These are phyloP conservation scores for Zymoseptoria crescenta DNA, from an alignment of 2,329 filamentous ascomycete genomes.

Conservation along the genomic window DNA sequence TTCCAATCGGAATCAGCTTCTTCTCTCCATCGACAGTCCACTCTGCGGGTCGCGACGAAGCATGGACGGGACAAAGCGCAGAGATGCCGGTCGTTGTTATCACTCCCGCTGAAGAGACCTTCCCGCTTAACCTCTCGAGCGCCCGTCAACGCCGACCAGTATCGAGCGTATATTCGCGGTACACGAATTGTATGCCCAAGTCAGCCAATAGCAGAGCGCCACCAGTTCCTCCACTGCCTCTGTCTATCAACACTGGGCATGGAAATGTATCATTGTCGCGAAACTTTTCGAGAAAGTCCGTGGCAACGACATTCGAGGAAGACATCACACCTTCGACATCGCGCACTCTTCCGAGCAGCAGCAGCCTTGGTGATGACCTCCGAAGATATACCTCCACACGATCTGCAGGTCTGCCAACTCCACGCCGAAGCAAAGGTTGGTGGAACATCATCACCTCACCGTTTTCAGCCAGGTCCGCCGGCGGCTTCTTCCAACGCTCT, in stretches of 20 bases:
- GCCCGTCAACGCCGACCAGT: constrained; percentile 39
- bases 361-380: neutral
- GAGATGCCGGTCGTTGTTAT: constrained; percentile 46
- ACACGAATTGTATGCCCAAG: constrained; percentile 31
- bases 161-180: constrained; percentile 57
- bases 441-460: constrained; percentile 71
- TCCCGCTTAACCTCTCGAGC: constrained; percentile 42
- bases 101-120: constrained; percentile 44
- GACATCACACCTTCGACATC: constrained; percentile 32
- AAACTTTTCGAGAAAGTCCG: constrained; percentile 26
- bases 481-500: constrained; percentile 21
- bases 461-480: constrained; percentile 38
- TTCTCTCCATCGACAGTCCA: constrained; percentile 44
- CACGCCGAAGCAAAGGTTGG: constrained; percentile 59
- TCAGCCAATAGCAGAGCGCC: constrained; percentile 36
- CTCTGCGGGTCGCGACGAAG: neutral
- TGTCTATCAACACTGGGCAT: constrained; percentile 16
- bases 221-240: constrained; percentile 54
- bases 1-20: constrained; percentile 63
- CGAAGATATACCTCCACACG: neutral
- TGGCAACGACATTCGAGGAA: constrained; percentile 35
- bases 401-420: constrained; percentile 38
- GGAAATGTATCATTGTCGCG: constrained; percentile 7
- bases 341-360: neutral
- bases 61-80: constrained; percentile 7